These are phyloP conservation scores for Lichtheimia ornata DNA, from an alignment of 371 early-diverging fungal genomes.

Conservation along the genomic window DNA sequence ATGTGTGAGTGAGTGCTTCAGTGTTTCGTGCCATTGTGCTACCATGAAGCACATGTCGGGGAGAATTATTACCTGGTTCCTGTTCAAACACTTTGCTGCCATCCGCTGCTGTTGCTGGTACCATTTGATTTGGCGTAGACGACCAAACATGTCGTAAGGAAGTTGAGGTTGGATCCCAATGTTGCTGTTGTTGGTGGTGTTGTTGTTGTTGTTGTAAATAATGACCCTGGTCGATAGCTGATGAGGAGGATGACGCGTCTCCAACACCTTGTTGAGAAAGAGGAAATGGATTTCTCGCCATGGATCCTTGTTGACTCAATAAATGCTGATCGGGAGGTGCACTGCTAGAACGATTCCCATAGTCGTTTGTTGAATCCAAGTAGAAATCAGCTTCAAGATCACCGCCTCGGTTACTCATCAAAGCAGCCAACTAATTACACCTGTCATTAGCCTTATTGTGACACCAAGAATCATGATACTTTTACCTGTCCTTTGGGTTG, in stretches of 20 bases:
- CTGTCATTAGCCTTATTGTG: not conserved
- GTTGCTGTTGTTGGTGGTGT: slow-evolving; percentile 1
- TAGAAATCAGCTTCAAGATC: slow-evolving; percentile 13
- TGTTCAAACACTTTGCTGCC: not conserved
- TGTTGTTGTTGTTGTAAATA: slow-evolving; percentile 1
- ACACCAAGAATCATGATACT: not conserved
- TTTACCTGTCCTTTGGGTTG: slow-evolving; percentile 27
- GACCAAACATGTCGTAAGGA: slow-evolving; percentile 11
- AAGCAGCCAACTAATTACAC: slow-evolving; percentile 17
- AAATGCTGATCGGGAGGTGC: slow-evolving; percentile 22
- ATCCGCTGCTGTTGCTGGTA: slow-evolving; percentile 1
- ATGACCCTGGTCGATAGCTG: slow-evolving; percentile 1
- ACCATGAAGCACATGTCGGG: no score
- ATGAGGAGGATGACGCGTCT: slow-evolving; percentile 13
- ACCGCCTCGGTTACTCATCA: slow-evolving; percentile 17
- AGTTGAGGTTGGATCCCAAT: not conserved
- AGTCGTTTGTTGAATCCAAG: slow-evolving; percentile 11
- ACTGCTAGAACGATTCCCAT: slow-evolving; percentile 17
- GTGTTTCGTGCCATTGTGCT: no score
- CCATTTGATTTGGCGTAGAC: slow-evolving; percentile 6
- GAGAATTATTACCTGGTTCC: no score
- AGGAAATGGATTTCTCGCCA: not conserved
- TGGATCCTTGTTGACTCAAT: slow-evolving; percentile 5
- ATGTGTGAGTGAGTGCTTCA: no score
- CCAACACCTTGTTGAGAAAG: not conserved